Conservation (phyloP, 2,329 filamentous ascomycete genomes). For the Talaromyces sp. region DNA sequence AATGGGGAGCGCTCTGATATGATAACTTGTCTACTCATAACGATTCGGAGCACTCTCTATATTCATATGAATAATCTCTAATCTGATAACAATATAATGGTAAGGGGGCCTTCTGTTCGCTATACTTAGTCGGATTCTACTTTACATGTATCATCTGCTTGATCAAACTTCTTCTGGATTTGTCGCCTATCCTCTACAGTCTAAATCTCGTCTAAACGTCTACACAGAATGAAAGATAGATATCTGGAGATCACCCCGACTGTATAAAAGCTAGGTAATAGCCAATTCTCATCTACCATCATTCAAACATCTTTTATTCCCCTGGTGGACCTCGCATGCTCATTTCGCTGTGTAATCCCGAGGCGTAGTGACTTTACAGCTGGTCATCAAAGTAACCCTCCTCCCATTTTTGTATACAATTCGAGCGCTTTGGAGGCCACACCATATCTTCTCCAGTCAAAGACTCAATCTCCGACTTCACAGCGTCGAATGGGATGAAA, state of each 20-base stretch:
- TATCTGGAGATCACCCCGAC: background rate
- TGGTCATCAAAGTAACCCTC: background rate
- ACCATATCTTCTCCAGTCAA: conserved; percentile 15
- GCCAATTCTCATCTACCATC: background rate
- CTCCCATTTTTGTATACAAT: background rate
- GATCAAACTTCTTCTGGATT: too few relatives aligned
- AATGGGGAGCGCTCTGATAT: too few relatives aligned
- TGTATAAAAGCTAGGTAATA: background rate
- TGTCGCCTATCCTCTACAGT: background rate
- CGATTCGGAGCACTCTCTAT: too few relatives aligned
- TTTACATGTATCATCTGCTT: too few relatives aligned
- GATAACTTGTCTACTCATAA: too few relatives aligned
- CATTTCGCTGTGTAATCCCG: too few relatives aligned
- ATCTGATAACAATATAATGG: too few relatives aligned
- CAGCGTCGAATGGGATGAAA: conserved; percentile 13
- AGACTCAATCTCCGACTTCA: conserved; percentile 7
- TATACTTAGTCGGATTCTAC: too few relatives aligned
- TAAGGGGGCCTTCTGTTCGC: too few relatives aligned
- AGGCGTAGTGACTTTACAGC: background rate
- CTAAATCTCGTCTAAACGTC: background rate
- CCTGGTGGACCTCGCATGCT: too few relatives aligned
- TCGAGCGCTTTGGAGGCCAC: conserved; percentile 9
- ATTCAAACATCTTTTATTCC: too few relatives aligned
- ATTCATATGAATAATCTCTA: too few relatives aligned
- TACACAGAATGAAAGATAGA: background rate